Evolutionary conservation across 2,329 filamentous ascomycete genomes (phyloP), one percentile per base, ranked within the genome.

Genomic region (Stemphylium vesicarium): DNA sequence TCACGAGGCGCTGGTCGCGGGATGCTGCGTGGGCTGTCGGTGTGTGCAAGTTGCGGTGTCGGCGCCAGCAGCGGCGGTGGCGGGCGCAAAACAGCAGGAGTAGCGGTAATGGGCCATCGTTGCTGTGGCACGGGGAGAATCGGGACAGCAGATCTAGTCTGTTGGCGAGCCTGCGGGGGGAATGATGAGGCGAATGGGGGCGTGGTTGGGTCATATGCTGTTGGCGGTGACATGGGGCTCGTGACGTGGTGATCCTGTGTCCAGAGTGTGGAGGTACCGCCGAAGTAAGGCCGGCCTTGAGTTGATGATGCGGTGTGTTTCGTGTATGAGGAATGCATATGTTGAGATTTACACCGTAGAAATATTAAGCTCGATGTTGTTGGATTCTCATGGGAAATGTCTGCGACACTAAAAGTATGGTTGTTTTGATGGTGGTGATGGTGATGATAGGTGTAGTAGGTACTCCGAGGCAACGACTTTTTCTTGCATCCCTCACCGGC

Each of bases 131-230:
- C 29, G 42, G 42, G 42, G 29, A 35, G 42, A 31, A 26, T 33
- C 31, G 42, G 29, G 42, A 20, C 29, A 45, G 29, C 41, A 44
- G 16, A 47, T 29, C 29, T 55, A 20, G 22, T 22, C 18, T 44
- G 41, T 26, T 22, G 16, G 46, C 24, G 24, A 29, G 29, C 29
- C 24, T 37, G 20, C 43, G 32, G 42, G 37, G 37, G 22, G 13
- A 29, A 41, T 39, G 36, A 16, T 38, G 44, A 49, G 48, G 36
- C 24, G 33, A 47, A 31, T 49, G 55, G 41, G 46, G 44, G 52
- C 53, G 52, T 59, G 59, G 42, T 56, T 33, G 43, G 46, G 55
- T 61, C 56, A 61, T 53, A 52, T 54, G 59, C 38, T 40, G 35
- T 40, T 43, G 49, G 41, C 33, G 44, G 37, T 33, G 46, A 16